Base-by-base conservation (phyloP, 768 basidiomycete genomes). In the Pleurotus pulmonarius region DNA sequence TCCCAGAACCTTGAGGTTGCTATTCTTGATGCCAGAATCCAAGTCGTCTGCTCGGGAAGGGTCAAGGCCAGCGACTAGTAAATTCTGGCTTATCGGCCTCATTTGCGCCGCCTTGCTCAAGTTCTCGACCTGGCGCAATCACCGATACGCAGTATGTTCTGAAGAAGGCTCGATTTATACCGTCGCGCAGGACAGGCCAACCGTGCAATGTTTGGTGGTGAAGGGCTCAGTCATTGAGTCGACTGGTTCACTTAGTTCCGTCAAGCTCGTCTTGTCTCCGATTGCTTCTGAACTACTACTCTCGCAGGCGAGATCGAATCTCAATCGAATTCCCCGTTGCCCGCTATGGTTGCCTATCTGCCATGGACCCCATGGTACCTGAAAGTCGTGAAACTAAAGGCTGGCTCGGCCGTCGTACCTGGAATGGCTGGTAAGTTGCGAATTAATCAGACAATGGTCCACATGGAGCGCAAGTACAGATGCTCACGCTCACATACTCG, bases 401-500 rank as follows among this genome's bases (percentile, higher is more conserved):
- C 62, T 11, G 68, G 70, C 13, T 77, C 76, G 20, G 79, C 85
- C 48, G 69, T 92, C 11, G 81, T 90, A 5, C 90, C 90, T 0
- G 91, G 90, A 16, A 73, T 93, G 15, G 72, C 88, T 67, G 90
- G 90, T 87, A 64, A 20, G 67, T 3, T 2, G n/a, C 2, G 20
- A 24, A 1, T 38, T 48, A 13, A 18, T 45, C 4, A n/a, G 6
- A 53, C 22, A 15, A 1, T 18, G 15, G 15, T 18, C 46, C 8
- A 39, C 13, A 29, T 24, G n/a, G 41, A 46, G 44, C 48, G 43
- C 13, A 34, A 58, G 51, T 26, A 40, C 58, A 88, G 92, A 94
- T 67, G 83, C 90, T 0, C 92, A 94, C 69, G 90, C 86, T 0
- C 92, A 94, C 65, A 70, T 92, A 16, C 65, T 92, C 34, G 75